Evolutionary conservation across 306 rosid species (phyloP).

Genomic region (Cicer arietinum): DNA sequence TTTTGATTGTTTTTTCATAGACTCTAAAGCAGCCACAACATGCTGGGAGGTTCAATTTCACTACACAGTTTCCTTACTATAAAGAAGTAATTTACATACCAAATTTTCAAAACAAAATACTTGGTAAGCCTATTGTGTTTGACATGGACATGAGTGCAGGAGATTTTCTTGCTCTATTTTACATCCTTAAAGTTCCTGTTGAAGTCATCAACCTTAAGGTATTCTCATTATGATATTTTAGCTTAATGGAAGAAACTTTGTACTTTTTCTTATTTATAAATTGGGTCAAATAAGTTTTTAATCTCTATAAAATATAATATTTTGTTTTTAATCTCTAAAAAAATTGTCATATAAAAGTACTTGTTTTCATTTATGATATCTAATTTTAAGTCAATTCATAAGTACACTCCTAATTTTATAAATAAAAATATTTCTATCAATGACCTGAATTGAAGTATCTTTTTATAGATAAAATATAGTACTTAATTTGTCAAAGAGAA

Average conservation of each 20-base stretch:
- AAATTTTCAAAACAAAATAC: constrained; percentile 52
- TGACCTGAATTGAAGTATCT: no score
- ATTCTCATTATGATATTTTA: neutral
- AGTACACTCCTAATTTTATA: no score
- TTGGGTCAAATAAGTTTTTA: no score
- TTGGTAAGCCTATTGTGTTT: constrained; percentile 80
- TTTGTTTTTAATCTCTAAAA: no score
- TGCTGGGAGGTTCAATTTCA: constrained; percentile 79
- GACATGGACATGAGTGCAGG: constrained; percentile 99
- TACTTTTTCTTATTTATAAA: neutral
- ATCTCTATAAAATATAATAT: no score
- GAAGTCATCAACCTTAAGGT: constrained; percentile 85
- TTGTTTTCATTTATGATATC: no score
- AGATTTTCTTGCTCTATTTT: constrained; percentile 85
- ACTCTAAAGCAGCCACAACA: constrained; percentile 46
- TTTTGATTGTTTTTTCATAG: constrained; percentile 31
- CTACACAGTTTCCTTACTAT: constrained; percentile 75
- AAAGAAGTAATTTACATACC: constrained; percentile 65
- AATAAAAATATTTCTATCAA: no score
- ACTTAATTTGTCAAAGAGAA: no score
- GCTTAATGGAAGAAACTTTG: neutral
- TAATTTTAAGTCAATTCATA: no score
- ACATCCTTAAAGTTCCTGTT: constrained; percentile 84
- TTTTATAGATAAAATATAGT: no score
- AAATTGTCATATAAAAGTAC: no score